Conservation (phyloP, 169 alveolate genomes). For the Besnoitia besnoiti region DNA sequence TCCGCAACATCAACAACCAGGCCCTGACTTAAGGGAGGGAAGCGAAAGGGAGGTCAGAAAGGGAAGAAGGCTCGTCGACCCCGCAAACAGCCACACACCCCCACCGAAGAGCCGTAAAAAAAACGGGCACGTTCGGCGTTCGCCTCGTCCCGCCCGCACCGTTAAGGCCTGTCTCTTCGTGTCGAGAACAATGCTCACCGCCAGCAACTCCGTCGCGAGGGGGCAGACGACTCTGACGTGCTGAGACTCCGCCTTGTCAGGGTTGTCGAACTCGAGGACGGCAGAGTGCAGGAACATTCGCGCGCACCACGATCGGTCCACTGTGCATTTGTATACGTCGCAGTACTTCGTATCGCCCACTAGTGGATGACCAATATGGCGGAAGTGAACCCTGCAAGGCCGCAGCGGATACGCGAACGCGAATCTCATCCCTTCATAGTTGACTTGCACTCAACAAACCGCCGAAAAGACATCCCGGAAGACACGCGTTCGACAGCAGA, state of each 20-base stretch:
- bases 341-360: constrained; percentile 77
- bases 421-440: not conserved
- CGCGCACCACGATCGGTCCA: constrained; percentile 77
- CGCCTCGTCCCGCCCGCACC: not conserved
- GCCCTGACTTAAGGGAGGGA: not conserved
- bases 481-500: too few species aligned
- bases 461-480: not conserved
- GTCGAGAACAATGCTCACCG: constrained; percentile 62
- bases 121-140: too few species aligned
- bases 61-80: not conserved
- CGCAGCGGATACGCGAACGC: not conserved
- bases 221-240: constrained; percentile 75
- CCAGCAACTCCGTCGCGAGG: constrained; percentile 73
- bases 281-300: constrained; percentile 78
- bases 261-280: constrained; percentile 74
- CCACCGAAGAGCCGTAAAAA: not conserved
- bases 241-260: constrained; percentile 71
- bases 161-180: constrained; percentile 41
- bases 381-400: constrained; percentile 76
- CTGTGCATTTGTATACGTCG: constrained; percentile 68
- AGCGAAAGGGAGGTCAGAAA: too few species aligned
- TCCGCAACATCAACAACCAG: not conserved
- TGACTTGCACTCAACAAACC: not conserved
- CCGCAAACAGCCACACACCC: not conserved
- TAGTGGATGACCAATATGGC: constrained; percentile 79